A percentile compares a stretch with the other conserved stretches of the same genome.
phyloP scores from a whole-genome alignment of 805 yeast species.

The Starmerella bombicola region DNA sequence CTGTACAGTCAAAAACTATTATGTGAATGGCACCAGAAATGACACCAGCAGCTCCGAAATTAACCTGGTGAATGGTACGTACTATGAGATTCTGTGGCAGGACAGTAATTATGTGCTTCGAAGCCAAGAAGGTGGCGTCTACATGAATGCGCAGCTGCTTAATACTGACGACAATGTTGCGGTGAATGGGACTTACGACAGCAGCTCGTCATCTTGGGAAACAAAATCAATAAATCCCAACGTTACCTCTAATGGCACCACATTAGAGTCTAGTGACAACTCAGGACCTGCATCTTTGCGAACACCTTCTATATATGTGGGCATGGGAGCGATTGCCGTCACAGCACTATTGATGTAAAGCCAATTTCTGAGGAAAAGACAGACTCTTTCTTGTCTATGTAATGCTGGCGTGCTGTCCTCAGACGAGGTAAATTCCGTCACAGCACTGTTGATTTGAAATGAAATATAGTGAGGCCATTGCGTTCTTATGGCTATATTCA shows the following conservation, averaged over 20 bases:
- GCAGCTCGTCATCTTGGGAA: not conserved
- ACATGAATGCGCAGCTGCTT: not conserved
- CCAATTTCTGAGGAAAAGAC: no score
- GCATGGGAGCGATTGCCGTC: no score
- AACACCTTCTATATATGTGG: no score
- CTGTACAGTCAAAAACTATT: slow-evolving; percentile 5
- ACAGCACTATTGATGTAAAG: no score
- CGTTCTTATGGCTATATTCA: no score
- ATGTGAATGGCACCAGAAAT: slow-evolving; percentile 8
- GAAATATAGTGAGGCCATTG: no score
- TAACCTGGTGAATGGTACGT: slow-evolving; percentile 2
- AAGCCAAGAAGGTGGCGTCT: not conserved
- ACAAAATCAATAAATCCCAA: slow-evolving; percentile 7
- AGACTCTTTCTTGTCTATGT: no score
- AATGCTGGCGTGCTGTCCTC: no score
- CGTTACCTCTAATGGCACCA: slow-evolving; percentile 10
- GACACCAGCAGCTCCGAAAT: no score
- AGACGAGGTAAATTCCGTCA: no score
- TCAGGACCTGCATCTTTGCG: no score
- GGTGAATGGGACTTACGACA: slow-evolving; percentile 11
- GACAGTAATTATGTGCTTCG: not conserved
- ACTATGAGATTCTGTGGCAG: not conserved
- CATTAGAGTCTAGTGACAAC: not conserved
- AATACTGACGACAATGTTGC: not conserved
- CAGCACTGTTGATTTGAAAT: no score